Percentiles rank a stretch among this genome's conserved stretches.
Evolutionary conservation across 2,329 filamentous ascomycete species (phyloP).

Genomic region (Sporothrix dimorphospora): DNA sequence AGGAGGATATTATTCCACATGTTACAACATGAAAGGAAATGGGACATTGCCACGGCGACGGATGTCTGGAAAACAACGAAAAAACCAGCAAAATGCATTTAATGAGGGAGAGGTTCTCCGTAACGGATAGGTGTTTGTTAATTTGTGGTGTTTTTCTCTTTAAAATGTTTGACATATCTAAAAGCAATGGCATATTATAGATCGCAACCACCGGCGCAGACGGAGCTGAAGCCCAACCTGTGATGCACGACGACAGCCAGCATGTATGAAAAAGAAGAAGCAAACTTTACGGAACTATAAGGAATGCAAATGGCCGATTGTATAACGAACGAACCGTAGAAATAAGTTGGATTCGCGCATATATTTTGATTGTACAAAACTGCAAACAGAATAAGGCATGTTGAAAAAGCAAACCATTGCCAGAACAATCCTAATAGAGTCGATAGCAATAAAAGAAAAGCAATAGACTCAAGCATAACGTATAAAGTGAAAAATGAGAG

Average conservation of each 20-base stretch:
- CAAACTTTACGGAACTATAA: no score
- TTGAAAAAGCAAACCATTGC: background rate
- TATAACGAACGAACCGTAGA: background rate
- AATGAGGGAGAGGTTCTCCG: constrained; percentile 15
- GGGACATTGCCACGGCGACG: background rate
- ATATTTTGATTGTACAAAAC: constrained; percentile 1
- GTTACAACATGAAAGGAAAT: constrained; percentile 1
- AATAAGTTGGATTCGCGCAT: background rate
- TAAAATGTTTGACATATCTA: constrained; percentile 16
- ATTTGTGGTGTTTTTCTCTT: constrained; percentile 6
- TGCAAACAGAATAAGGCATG: background rate
- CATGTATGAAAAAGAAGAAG: background rate
- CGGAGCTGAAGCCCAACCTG: constrained; percentile 20
- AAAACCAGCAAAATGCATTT: constrained; percentile 13
- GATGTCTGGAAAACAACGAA: background rate
- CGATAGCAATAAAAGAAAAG: constrained; percentile 5
- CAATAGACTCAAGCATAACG: background rate
- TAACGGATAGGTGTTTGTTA: background rate
- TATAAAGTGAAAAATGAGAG: background rate
- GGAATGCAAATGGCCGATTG: no score
- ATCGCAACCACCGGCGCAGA: constrained; percentile 23
- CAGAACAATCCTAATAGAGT: background rate
- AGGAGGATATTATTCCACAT: constrained; percentile 1
- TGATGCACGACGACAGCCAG: background rate
- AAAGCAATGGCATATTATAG: constrained; percentile 28